Conservation (phyloP, 2,329 filamentous ascomycete genomes). For the Teratosphaeria gauchensis region DNA sequence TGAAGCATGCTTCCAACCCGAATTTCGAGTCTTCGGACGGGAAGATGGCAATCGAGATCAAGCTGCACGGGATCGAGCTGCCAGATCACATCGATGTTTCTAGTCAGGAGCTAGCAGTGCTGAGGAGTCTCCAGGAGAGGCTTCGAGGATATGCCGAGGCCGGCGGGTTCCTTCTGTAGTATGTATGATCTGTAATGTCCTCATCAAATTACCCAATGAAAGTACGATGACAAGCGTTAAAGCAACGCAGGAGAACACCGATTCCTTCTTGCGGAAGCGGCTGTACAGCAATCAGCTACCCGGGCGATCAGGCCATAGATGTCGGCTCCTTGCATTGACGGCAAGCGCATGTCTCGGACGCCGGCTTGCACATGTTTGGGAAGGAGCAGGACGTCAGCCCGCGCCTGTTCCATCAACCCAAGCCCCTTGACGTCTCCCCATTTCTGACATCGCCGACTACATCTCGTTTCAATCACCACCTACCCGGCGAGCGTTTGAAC, state of each 20-base stretch:
- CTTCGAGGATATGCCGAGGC: neutral
- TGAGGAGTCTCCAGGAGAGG: neutral
- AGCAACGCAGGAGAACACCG: neutral
- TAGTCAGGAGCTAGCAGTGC: neutral
- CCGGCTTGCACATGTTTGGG: neutral
- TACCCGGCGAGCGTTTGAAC: neutral
- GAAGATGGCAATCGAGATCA: neutral
- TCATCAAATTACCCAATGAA: neutral
- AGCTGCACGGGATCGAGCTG: neutral
- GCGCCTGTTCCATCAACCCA: neutral
- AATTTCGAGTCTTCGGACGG: neutral
- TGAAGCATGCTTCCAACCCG: neutral
- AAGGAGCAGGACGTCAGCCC: neutral
- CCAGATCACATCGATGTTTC: neutral
- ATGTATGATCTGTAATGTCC: neutral
- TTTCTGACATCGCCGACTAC: neutral
- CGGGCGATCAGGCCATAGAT: neutral
- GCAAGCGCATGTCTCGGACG: neutral
- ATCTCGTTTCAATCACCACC: neutral
- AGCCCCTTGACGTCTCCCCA: neutral
- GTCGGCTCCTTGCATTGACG: neutral
- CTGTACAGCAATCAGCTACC: neutral
- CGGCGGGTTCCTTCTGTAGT: neutral
- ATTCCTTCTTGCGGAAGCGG: neutral
- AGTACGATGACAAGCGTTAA: neutral